phyloP scores from a whole-genome alignment of 2,329 filamentous ascomycete species.

The Cladophialophora exuberans region DNA sequence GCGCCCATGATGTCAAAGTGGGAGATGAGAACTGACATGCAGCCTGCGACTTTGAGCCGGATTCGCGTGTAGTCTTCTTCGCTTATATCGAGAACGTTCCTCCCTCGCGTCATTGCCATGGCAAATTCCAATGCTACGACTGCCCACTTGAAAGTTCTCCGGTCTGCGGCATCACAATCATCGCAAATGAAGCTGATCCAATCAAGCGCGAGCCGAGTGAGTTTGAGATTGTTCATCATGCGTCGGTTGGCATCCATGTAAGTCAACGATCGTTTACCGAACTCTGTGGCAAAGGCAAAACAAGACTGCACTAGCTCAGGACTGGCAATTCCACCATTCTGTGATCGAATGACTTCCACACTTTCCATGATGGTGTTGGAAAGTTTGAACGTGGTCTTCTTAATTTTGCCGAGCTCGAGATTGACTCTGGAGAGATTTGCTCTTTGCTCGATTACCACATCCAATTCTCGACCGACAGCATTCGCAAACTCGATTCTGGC shows the following conservation, averaged over 20 bases:
- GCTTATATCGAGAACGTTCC: slow-evolving; percentile 87
- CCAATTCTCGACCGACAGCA: slow-evolving; percentile 79
- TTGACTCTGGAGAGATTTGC: slow-evolving; percentile 95
- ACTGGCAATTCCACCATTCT: slow-evolving; percentile 81
- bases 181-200: slow-evolving; percentile 99
- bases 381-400: slow-evolving; percentile 92
- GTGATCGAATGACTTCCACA: slow-evolving; percentile 86
- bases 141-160: slow-evolving; percentile 96
- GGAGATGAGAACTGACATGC: slow-evolving; percentile 95
- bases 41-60: slow-evolving; percentile 87
- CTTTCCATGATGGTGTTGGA: slow-evolving; percentile 99
- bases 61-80: slow-evolving; percentile 84
- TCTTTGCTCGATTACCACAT: slow-evolving; percentile 86
- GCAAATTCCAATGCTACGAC: slow-evolving; percentile 94
- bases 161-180: slow-evolving; percentile 90
- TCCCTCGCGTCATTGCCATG: slow-evolving; percentile 94
- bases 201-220: slow-evolving; percentile 89
- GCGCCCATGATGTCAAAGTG: slow-evolving; percentile 99
- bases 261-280: slow-evolving; percentile 88
- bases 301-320: slow-evolving; percentile 97
- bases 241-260: slow-evolving; percentile 96
- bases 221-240: slow-evolving; percentile 95
- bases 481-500: slow-evolving; percentile 79
- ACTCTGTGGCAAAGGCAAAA: slow-evolving; percentile 98
- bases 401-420: slow-evolving; percentile 86